phyloP scores from a whole-genome alignment of 1,284 basidiomycete species.

The Pascua guehoae region DNA sequence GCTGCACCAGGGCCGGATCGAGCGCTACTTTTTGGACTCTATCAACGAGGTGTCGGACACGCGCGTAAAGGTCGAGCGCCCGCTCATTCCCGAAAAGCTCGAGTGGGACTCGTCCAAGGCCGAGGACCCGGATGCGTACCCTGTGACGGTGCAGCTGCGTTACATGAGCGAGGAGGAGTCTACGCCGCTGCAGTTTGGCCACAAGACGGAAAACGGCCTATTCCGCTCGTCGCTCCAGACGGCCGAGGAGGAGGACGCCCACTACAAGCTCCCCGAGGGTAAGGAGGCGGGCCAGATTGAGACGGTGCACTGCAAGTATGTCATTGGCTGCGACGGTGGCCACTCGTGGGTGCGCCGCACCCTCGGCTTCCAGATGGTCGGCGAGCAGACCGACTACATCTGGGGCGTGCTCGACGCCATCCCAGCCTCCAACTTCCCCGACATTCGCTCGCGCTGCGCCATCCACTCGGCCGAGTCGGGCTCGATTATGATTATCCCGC shows the following conservation, averaged over 20 bases:
- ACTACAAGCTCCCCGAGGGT: slow-evolving; percentile 17
- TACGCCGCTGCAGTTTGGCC: slow-evolving; percentile 16
- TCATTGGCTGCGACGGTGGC: slow-evolving; percentile 33
- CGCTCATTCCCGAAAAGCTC: slow-evolving; percentile 15
- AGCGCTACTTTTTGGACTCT: slow-evolving; percentile 20
- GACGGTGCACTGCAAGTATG: slow-evolving; percentile 29
- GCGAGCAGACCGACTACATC: slow-evolving; percentile 27
- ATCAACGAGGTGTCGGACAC: slow-evolving; percentile 14
- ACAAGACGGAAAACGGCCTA: slow-evolving; percentile 18
- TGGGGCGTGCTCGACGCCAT: slow-evolving; percentile 29
- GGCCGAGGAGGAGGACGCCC: slow-evolving; percentile 19
- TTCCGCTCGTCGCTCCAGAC: slow-evolving; percentile 18
- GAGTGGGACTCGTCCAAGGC: slow-evolving; percentile 15
- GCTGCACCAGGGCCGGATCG: slow-evolving; percentile 20
- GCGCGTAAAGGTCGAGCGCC: slow-evolving; percentile 16
- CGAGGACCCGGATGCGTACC: slow-evolving; percentile 20
- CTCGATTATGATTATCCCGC: slow-evolving; percentile 21
- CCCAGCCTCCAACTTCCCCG: slow-evolving; percentile 23
- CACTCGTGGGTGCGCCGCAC: slow-evolving; percentile 26
- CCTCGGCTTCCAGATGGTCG: slow-evolving; percentile 22
- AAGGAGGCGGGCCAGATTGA: slow-evolving; percentile 13
- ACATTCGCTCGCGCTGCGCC: slow-evolving; percentile 19
- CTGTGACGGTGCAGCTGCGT: slow-evolving; percentile 13
- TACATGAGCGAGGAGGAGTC: slow-evolving; percentile 20
- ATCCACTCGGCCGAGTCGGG: slow-evolving; percentile 21